These are phyloP conservation scores for Colletotrichum lini DNA, from an alignment of 2,329 filamentous ascomycete genomes.

Conservation along the genomic window DNA sequence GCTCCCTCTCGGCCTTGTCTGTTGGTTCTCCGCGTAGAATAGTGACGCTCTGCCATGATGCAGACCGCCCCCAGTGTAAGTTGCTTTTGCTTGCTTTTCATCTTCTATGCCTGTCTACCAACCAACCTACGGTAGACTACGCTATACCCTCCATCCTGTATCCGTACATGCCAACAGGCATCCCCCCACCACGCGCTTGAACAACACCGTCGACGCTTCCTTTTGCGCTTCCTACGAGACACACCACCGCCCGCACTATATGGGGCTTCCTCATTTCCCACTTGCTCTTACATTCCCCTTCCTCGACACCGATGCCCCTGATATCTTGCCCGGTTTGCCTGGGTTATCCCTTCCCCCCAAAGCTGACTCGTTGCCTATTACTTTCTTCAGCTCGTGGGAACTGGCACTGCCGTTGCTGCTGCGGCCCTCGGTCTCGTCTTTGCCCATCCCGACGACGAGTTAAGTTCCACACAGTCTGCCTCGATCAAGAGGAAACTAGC, in stretches of 20 bases:
- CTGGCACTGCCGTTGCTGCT: constrained; percentile 73
- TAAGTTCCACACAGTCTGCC: constrained; percentile 46
- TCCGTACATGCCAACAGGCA: constrained; percentile 40
- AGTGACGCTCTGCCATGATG: constrained; percentile 61
- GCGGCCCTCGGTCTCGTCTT: constrained; percentile 72
- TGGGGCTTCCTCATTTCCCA: constrained; percentile 34
- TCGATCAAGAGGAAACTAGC: constrained; percentile 40
- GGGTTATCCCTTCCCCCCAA: constrained; percentile 13
- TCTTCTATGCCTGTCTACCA: neutral
- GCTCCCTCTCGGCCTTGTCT: constrained; percentile 25
- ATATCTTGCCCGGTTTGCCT: constrained; percentile 25
- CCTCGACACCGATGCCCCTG: constrained; percentile 36
- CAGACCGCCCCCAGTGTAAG: constrained; percentile 68
- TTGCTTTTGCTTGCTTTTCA: constrained; percentile 41
- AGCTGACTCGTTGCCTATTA: constrained; percentile 29
- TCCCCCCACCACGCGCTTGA: constrained; percentile 28
- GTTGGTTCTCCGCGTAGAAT: constrained; percentile 53
- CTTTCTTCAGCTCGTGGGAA: constrained; percentile 68
- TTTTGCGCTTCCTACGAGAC: constrained; percentile 8
- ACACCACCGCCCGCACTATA: constrained; percentile 7
- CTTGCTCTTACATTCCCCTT: constrained; percentile 16
- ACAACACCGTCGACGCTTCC: constrained; percentile 12
- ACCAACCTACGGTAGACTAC: too few relatives aligned
- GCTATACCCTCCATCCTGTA: neutral
- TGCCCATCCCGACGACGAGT: constrained; percentile 64